Evolutionary conservation across 192 early-diverging fungal species (phyloP).

Genomic region (Backusella psychrophila): DNA sequence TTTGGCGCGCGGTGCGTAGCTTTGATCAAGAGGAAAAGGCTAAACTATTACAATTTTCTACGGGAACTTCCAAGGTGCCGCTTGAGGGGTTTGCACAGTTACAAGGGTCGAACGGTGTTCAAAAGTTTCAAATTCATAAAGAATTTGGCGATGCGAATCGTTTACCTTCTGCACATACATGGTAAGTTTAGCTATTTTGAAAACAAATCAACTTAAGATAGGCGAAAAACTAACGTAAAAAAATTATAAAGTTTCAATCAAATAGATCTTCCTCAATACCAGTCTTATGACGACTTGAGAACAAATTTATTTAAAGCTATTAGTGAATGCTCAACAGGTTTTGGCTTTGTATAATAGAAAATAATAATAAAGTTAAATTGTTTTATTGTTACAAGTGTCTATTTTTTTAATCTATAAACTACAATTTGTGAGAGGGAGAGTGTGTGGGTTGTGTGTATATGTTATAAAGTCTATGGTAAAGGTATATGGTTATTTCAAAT

Average conservation of each 20-base stretch:
- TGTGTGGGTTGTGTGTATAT: background rate
- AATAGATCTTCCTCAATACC: slow-evolving; percentile 92
- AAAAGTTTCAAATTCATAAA: slow-evolving; percentile 99
- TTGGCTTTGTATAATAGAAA: slow-evolving; percentile 68
- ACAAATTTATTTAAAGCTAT: slow-evolving; percentile 84
- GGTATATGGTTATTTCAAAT: background rate
- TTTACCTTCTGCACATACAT: slow-evolving; percentile 95
- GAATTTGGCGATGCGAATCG: slow-evolving; percentile 81
- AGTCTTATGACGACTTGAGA: slow-evolving; percentile 85
- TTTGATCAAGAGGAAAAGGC: slow-evolving; percentile 97
- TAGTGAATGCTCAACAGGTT: slow-evolving; percentile 88
- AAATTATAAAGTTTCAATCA: slow-evolving; percentile 85
- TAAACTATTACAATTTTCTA: slow-evolving; percentile 96
- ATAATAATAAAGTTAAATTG: slow-evolving; percentile 5
- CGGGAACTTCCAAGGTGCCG: slow-evolving; percentile 96
- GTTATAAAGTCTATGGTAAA: background rate
- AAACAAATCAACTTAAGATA: background rate
- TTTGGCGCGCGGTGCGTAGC: slow-evolving; percentile 95
- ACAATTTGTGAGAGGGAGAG: background rate
- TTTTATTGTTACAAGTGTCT: slow-evolving; percentile 1
- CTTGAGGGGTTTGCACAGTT: slow-evolving; percentile 89
- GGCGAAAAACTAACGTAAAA: background rate
- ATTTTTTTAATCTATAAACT: background rate
- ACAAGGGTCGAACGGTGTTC: slow-evolving; percentile 92
- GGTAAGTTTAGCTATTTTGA: slow-evolving; percentile 49